Conservation (phyloP, 73 alveolate genomes). For the Paramecium pentaurelia region DNA sequence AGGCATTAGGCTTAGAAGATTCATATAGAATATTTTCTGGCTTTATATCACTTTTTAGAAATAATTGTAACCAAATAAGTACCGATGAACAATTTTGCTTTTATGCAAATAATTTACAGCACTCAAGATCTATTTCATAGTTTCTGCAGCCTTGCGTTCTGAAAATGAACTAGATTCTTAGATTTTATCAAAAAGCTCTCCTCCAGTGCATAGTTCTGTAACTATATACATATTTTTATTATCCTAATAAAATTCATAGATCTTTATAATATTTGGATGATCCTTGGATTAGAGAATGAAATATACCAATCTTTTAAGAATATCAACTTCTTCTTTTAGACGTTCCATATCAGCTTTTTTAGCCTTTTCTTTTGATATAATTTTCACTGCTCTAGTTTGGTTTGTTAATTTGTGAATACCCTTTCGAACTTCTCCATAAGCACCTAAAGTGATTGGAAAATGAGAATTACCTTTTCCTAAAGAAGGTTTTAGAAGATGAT, state of each 20-base stretch:
- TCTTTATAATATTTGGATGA: constrained; percentile 77
- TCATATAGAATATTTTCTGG: constrained; percentile 77
- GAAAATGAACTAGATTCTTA: constrained; percentile 59
- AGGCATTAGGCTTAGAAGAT: constrained; percentile 50
- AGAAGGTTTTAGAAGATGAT: constrained; percentile 59
- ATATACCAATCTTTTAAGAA: constrained; percentile 73
- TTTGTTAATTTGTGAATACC: constrained; percentile 71
- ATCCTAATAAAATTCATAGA: constrained; percentile 70
- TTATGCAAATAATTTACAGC: constrained; percentile 81
- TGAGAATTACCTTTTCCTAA: constrained; percentile 55
- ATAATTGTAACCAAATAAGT: neutral
- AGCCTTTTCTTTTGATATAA: constrained; percentile 69
- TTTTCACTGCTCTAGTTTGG: constrained; percentile 73
- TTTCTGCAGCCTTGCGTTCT: constrained; percentile 74
- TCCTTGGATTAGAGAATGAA: constrained; percentile 57
- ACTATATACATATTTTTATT: constrained; percentile 70
- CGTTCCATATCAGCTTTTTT: constrained; percentile 65
- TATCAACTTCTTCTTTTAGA: constrained; percentile 73
- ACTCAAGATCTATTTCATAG: constrained; percentile 71
- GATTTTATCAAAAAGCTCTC: constrained; percentile 74
- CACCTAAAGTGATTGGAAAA: constrained; percentile 42
- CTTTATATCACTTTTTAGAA: constrained; percentile 64
- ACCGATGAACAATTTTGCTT: constrained; percentile 72
- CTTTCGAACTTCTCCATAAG: constrained; percentile 78
- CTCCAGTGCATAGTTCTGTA: constrained; percentile 80